These are phyloP conservation scores for Gaertneriomyces sp. DNA, from an alignment of 192 early-diverging fungal species.

Conservation along the genomic window DNA sequence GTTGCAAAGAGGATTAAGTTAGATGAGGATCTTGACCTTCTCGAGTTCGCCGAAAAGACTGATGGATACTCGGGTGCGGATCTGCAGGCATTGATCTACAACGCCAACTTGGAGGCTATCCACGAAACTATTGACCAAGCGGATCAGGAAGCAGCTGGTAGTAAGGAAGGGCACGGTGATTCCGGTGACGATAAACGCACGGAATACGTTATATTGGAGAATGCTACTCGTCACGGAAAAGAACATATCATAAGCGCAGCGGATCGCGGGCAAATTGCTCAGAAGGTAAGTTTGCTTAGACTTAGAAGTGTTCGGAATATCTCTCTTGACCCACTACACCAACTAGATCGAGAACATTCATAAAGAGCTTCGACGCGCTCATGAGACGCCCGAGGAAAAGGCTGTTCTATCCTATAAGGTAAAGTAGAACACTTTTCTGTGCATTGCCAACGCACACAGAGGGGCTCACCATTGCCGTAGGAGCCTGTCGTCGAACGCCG, in stretches of 20 bases:
- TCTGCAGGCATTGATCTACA: conserved; percentile 89
- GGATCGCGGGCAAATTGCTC: conserved; percentile 21
- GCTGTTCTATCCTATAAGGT: too few species aligned
- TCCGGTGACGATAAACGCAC: not conserved
- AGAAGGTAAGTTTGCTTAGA: not conserved
- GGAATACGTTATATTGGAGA: conserved; percentile 22
- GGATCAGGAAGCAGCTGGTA: conserved; percentile 2
- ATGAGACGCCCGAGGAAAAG: too few species aligned
- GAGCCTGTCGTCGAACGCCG: too few species aligned
- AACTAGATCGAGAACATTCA: too few species aligned
- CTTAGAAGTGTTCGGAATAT: not conserved
- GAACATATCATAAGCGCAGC: conserved; percentile 17
- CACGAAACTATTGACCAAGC: conserved; percentile 61
- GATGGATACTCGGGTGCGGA: conserved; percentile 88
- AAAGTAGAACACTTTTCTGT: too few species aligned
- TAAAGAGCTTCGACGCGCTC: too few species aligned
- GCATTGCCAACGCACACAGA: too few species aligned
- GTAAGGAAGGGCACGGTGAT: conserved; percentile 1
- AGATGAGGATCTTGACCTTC: conserved; percentile 60
- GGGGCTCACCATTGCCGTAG: too few species aligned
- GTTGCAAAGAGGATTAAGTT: conserved; percentile 71
- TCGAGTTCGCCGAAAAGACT: conserved; percentile 56
- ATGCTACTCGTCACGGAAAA: not conserved
- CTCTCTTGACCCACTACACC: too few species aligned
- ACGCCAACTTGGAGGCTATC: conserved; percentile 85